Percentiles rank a stretch among this genome's conserved stretches.
Evolutionary conservation across 2,329 filamentous ascomycete species (phyloP).

Genomic region (Rutstroemia sydowiana): DNA sequence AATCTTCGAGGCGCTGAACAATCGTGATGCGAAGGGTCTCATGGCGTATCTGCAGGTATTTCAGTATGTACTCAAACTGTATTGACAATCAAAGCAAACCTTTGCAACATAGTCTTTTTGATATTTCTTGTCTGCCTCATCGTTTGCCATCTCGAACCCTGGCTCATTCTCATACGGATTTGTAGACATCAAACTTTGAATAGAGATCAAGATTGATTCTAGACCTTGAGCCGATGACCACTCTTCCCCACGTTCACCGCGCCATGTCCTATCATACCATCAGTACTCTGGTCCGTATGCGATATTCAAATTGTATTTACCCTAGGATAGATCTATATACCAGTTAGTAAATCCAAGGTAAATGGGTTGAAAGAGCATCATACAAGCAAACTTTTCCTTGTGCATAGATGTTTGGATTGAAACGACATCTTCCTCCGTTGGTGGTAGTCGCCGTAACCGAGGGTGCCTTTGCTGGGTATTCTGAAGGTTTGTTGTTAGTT

Average conservation of each 20-base stretch:
- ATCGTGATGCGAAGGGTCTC: constrained; percentile 83
- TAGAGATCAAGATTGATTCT: constrained; percentile 89
- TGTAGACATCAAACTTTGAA: constrained; percentile 88
- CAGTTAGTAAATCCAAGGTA: constrained; percentile 14
- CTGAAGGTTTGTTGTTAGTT: constrained; percentile 36
- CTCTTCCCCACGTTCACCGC: constrained; percentile 80
- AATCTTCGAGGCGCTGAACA: constrained; percentile 75
- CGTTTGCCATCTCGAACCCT: constrained; percentile 73
- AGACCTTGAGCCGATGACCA: constrained; percentile 96
- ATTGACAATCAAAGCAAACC: constrained; percentile 37
- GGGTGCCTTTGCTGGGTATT: constrained; percentile 70
- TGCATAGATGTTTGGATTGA: constrained; percentile 96
- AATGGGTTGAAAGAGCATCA: constrained; percentile 32
- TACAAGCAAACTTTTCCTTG: constrained; percentile 87
- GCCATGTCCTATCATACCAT: constrained; percentile 68
- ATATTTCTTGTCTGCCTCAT: constrained; percentile 60
- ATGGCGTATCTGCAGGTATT: constrained; percentile 66
- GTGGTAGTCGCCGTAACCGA: constrained; percentile 67
- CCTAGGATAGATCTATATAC: constrained; percentile 73
- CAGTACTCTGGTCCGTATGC: background rate
- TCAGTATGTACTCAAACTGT: background rate
- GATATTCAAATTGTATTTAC: constrained; percentile 38
- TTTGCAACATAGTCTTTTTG: constrained; percentile 74
- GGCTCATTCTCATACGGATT: constrained; percentile 97
- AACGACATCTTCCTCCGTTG: constrained; percentile 78